Evolutionary conservation across 2,329 filamentous ascomycete species (phyloP), one percentile per base, ranked within the genome.

Genomic region (Talaromyces piceae): DNA sequence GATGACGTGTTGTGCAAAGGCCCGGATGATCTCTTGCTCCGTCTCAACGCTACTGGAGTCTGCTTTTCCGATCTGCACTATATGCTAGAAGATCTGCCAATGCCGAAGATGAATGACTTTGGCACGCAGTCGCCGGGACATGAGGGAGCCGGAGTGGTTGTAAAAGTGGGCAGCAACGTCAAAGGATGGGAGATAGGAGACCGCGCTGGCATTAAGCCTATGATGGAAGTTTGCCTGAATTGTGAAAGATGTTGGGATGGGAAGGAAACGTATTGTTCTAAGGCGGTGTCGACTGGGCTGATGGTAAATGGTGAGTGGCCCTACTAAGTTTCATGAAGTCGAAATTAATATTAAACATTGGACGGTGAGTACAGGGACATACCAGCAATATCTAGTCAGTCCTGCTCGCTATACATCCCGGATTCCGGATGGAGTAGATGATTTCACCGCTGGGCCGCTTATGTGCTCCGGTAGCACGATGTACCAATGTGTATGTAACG

Each of bases 141-240:
- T 65, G 79, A 82, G 65, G 80, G 89, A 63, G 87, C 87, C 27
- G 88, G 89, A 68, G 71, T 89, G 47, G 86, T 94, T 30, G 89
- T 95, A 23, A 82, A 85, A 47, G 77, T 78, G 55, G 90, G 89
- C 60, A 75, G 83, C 20, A 78, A 91, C 26, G 89, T 93, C 59
- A 73, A 78, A 4, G 86, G 91, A 62, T 72, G 93, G 55, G 73
- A 87, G 68, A 76, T 94, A 61, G 89, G 90, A 60, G 88, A 93
- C 66, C 75, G 87, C 63, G 90, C 82, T 56, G 90, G 90, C 68
- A 80, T 95, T 69, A 94, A 87, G 55, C 95, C 88, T 88, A 77
- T 95, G 63, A 91, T 94, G 71, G 86, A 87, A 60, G 83, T 84
- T 51, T 95, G 89, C 73, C 76, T 93, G 55, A 70, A 76, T 61